These are phyloP conservation scores for Mycena pura DNA, from an alignment of 768 basidiomycete genomes.

Conservation along the genomic window DNA sequence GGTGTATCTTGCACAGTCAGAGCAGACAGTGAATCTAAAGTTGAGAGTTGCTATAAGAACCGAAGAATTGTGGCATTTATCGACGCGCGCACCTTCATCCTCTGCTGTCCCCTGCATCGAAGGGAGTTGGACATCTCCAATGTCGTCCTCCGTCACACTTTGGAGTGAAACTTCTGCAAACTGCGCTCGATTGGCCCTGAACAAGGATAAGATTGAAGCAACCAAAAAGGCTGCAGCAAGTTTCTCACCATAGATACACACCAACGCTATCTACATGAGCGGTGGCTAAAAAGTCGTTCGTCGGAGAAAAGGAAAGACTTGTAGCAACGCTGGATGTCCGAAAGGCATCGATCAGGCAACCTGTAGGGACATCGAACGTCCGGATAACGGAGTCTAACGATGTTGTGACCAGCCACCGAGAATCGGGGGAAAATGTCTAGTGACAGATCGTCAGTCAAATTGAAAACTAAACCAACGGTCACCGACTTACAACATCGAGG, in stretches of 20 bases:
- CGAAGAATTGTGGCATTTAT: not conserved
- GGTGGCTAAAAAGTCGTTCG: slow-evolving; percentile 95
- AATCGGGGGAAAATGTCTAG: slow-evolving; percentile 94
- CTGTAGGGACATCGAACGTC: slow-evolving; percentile 95
- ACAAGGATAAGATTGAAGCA: slow-evolving; percentile 10
- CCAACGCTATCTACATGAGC: slow-evolving; percentile 94
- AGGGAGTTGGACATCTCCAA: slow-evolving; percentile 75
- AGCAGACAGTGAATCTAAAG: slow-evolving; percentile 73
- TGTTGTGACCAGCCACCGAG: slow-evolving; percentile 88
- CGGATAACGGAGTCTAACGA: slow-evolving; percentile 92
- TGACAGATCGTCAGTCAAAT: not conserved
- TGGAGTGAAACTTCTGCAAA: slow-evolving; percentile 86
- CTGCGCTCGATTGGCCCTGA: slow-evolving; percentile 96
- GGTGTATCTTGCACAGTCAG: slow-evolving; percentile 66
- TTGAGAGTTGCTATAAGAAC: slow-evolving; percentile 42
- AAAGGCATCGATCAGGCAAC: slow-evolving; percentile 91
- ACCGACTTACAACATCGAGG: slow-evolving; percentile 77
- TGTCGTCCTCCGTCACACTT: slow-evolving; percentile 77
- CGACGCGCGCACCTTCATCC: slow-evolving; percentile 67
- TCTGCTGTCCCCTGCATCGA: slow-evolving; percentile 83
- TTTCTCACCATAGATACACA: slow-evolving; percentile 85
- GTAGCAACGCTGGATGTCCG: slow-evolving; percentile 87
- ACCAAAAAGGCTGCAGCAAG: not conserved
- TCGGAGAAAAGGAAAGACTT: slow-evolving; percentile 91
- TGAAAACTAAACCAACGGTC: not conserved